A percentile compares a stretch with the other conserved stretches of the same genome.
phyloP scores from a whole-genome alignment of 805 yeast genomes.

The Candida dendrica region DNA sequence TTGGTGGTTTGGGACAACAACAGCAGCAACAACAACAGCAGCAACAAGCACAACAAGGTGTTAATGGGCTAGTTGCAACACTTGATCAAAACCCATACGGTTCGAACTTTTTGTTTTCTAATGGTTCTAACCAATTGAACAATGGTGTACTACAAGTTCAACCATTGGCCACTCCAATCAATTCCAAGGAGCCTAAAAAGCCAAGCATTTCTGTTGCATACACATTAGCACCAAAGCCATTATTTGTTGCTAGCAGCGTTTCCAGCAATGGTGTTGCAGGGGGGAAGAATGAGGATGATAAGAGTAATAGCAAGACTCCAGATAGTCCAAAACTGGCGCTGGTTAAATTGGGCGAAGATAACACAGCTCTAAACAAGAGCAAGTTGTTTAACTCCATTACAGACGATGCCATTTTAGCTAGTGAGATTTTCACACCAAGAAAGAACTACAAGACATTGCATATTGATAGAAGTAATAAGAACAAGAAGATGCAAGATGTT shows the following conservation, averaged over 20 bases:
- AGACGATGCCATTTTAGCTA: conserved; percentile 61
- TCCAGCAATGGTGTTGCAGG: background rate
- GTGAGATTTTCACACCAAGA: conserved; percentile 67
- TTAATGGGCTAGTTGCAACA: conserved; percentile 20
- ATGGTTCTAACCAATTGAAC: conserved; percentile 27
- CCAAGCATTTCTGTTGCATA: conserved; percentile 55
- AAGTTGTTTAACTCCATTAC: conserved; percentile 39
- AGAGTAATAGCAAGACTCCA: too few species aligned
- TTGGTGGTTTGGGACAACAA: too few species aligned
- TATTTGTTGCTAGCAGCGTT: conserved; percentile 28
- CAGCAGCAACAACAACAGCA: conserved; percentile 24
- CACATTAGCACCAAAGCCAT: conserved; percentile 57
- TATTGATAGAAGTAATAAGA: conserved; percentile 32
- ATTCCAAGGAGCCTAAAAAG: conserved; percentile 44
- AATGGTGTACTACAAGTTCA: conserved; percentile 30
- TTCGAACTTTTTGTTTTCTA: conserved; percentile 56
- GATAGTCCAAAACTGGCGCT: conserved; percentile 1
- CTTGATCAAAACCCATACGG: conserved; percentile 69
- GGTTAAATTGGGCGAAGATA: conserved; percentile 2
- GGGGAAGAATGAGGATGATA: background rate
- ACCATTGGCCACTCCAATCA: conserved; percentile 42
- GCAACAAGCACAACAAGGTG: conserved; percentile 32
- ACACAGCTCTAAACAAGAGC: conserved; percentile 6
- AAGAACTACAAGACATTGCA: conserved; percentile 45
- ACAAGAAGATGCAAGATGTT: background rate